A percentile compares a stretch with the other conserved stretches of the same genome.
Conservation (phyloP, 257 asterid species). For the Solanum etuberosum region DNA sequence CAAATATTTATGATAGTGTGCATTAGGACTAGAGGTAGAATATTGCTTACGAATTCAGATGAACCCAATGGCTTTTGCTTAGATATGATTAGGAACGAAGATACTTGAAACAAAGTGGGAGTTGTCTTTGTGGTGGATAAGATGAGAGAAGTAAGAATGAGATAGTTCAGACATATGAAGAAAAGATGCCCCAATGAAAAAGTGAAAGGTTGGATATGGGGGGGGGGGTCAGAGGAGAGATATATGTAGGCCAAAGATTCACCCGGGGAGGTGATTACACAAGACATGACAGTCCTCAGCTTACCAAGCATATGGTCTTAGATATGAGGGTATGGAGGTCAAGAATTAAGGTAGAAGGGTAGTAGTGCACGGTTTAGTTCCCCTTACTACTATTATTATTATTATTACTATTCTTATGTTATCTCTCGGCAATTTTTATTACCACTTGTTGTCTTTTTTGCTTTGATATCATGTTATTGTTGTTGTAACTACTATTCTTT, state of each 20-base stretch:
- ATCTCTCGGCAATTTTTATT: too few species aligned
- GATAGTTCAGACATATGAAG: background rate
- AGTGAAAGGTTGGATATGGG: background rate
- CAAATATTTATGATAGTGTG: background rate
- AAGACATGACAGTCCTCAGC: background rate
- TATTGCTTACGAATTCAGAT: background rate
- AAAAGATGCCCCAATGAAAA: background rate
- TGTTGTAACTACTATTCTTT: too few species aligned
- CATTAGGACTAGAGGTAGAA: background rate
- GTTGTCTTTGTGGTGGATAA: background rate
- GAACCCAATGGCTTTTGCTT: background rate
- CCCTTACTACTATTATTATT: background rate
- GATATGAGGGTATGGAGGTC: accelerated
- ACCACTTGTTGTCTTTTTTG: too few species aligned
- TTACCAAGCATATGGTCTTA: too few species aligned
- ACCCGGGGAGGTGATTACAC: too few species aligned
- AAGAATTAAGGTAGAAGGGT: background rate
- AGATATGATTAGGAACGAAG: background rate
- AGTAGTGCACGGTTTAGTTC: background rate
- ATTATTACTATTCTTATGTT: too few species aligned
- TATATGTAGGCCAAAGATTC: background rate
- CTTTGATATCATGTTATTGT: background rate
- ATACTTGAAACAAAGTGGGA: background rate
- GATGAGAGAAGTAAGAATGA: too few species aligned
- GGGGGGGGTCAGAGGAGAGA: background rate